Conservation (phyloP, 2,329 filamentous ascomycete species). For the Tolypocladium cylindrosporum region DNA sequence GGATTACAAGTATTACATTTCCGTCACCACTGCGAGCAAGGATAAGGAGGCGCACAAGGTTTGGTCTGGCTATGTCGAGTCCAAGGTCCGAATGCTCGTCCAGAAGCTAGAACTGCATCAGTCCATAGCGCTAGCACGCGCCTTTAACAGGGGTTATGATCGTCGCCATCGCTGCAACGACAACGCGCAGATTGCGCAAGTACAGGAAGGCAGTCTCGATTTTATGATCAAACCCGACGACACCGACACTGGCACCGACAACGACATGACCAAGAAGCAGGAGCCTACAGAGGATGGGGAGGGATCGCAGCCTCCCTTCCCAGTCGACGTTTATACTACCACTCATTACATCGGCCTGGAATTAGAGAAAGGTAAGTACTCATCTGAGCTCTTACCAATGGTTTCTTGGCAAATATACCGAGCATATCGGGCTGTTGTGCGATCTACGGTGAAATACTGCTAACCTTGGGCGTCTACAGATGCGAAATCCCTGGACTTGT, state of each 20-base stretch:
- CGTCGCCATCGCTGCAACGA: conserved; percentile 61
- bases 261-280: conserved; percentile 6
- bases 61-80: conserved; percentile 90
- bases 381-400: background rate
- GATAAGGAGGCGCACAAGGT: conserved; percentile 75
- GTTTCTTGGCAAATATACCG: background rate
- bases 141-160: conserved; percentile 89
- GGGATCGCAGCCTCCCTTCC: conserved; percentile 11
- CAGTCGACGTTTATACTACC: conserved; percentile 62
- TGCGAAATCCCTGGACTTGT: conserved; percentile 64
- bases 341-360: conserved; percentile 92
- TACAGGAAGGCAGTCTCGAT: conserved; percentile 42
- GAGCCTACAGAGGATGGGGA: conserved; percentile 35
- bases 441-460: conserved; percentile 4
- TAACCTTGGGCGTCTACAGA: conserved; percentile 31
- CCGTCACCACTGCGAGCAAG: conserved; percentile 72
- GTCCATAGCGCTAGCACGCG: conserved; percentile 74
- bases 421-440: background rate
- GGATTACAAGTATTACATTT: conserved; percentile 93
- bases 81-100: conserved; percentile 80
- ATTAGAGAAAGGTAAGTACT: conserved; percentile 56
- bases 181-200: conserved; percentile 40
- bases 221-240: conserved; percentile 32
- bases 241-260: conserved; percentile 12
- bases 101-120: conserved; percentile 71